Percentiles rank a stretch among this genome's conserved stretches.
phyloP scores from a whole-genome alignment of 257 asterid genomes.

The Rauvolfia tetraphylla region DNA sequence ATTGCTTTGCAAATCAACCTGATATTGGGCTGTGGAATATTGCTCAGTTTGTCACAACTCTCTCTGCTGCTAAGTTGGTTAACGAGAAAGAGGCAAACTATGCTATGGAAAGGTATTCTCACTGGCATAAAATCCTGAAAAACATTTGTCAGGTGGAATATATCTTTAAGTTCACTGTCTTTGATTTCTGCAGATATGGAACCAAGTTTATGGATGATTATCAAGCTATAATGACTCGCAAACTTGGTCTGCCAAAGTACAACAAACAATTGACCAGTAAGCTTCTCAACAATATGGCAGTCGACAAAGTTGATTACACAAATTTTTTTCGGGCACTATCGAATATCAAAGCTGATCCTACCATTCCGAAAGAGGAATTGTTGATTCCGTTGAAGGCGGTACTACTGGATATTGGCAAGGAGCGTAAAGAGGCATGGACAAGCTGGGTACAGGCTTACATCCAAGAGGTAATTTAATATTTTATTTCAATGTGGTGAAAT shows the following conservation, averaged over 20 bases:
- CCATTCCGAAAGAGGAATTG: slow-evolving; percentile 58
- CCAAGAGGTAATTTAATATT: slow-evolving; percentile 55
- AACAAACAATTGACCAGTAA: slow-evolving; percentile 80
- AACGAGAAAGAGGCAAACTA: slow-evolving; percentile 74
- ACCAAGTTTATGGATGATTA: slow-evolving; percentile 91
- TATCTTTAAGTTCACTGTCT: slow-evolving; percentile 15
- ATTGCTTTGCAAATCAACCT: slow-evolving; percentile 96
- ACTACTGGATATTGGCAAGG: slow-evolving; percentile 89
- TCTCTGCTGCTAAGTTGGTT: slow-evolving; percentile 71
- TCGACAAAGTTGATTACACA: slow-evolving; percentile 98
- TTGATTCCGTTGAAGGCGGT: slow-evolving; percentile 84
- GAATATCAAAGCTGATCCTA: slow-evolving; percentile 68
- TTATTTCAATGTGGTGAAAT: neutral
- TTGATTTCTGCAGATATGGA: slow-evolving; percentile 58
- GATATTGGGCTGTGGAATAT: slow-evolving; percentile 96
- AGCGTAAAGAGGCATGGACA: slow-evolving; percentile 92
- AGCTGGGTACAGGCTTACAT: slow-evolving; percentile 80
- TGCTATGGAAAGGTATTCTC: slow-evolving; percentile 82
- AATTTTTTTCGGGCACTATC: slow-evolving; percentile 92
- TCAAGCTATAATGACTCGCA: slow-evolving; percentile 89
- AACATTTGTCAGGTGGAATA: slow-evolving; percentile 3
- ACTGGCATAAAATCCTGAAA: neutral
- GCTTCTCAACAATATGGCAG: slow-evolving; percentile 92
- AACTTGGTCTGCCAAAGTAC: slow-evolving; percentile 88
- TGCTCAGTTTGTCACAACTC: slow-evolving; percentile 71